Conservation (phyloP, 2,329 filamentous ascomycete species). For the Fusarium lateritium region DNA sequence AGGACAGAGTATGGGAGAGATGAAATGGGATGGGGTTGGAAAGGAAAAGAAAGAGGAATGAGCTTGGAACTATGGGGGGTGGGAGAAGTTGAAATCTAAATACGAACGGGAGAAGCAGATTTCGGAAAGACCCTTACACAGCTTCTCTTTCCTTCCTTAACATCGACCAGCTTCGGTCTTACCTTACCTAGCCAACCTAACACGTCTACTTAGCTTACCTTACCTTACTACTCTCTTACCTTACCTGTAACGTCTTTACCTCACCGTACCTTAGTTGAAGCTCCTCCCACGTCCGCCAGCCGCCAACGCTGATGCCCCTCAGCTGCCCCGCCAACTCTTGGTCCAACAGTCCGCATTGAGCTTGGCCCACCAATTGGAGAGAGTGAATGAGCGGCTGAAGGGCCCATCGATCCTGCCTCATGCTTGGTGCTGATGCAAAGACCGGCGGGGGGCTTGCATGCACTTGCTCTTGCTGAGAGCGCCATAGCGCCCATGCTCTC, state of each 20-base stretch:
- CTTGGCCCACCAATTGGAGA: slow-evolving; percentile 35
- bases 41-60: slow-evolving; percentile 32
- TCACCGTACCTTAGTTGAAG: slow-evolving; percentile 45
- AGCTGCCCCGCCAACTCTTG: slow-evolving; percentile 48
- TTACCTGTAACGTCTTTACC: slow-evolving; percentile 31
- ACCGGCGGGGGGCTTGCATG: not conserved
- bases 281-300: slow-evolving; percentile 41
- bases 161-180: slow-evolving; percentile 12
- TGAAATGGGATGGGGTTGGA: slow-evolving; percentile 21
- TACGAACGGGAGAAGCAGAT: slow-evolving; percentile 40
- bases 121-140: slow-evolving; percentile 39
- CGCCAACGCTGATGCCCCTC: slow-evolving; percentile 45
- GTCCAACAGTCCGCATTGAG: slow-evolving; percentile 35
- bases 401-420: slow-evolving; percentile 31
- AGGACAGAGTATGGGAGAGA: slow-evolving; percentile 14
- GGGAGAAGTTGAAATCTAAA: slow-evolving; percentile 39
- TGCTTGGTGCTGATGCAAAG: slow-evolving; percentile 39
- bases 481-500: slow-evolving; percentile 41
- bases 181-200: slow-evolving; percentile 3
- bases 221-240: slow-evolving; percentile 19
- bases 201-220: slow-evolving; percentile 24
- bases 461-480: slow-evolving; percentile 18
- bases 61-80: slow-evolving; percentile 29
- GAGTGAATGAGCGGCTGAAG: slow-evolving; percentile 19
- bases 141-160: slow-evolving; percentile 31